Evolutionary conservation across 495 filamentous ascomycete genomes (phyloP).

Genomic region (Neurospora pannonica): DNA sequence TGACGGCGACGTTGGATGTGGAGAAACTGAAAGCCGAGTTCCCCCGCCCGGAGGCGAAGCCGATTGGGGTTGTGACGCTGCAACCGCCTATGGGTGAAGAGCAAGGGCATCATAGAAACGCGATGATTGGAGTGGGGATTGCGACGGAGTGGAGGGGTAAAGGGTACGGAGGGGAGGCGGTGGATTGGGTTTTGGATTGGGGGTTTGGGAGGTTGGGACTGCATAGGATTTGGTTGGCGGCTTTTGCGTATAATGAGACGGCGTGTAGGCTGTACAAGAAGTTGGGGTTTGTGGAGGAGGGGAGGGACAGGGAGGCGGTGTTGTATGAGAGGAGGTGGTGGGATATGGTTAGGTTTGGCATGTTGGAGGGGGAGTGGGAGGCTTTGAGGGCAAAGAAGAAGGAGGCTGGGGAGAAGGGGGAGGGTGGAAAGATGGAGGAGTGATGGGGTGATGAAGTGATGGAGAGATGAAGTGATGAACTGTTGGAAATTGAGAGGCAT

Average conservation of each 20-base stretch:
- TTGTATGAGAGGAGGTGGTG: constrained; percentile 35
- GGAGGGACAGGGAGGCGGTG: constrained; percentile 33
- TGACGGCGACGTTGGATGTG: neutral
- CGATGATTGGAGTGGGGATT: constrained; percentile 34
- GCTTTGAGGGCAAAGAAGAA: neutral
- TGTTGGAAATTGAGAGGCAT: neutral
- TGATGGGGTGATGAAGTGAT: neutral
- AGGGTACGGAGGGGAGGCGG: constrained; percentile 47
- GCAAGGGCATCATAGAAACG: constrained; percentile 31
- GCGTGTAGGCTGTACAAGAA: constrained; percentile 35
- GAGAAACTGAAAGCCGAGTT: neutral
- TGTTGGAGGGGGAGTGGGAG: constrained; percentile 43
- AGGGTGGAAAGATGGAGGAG: neutral
- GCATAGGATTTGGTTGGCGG: constrained; percentile 35
- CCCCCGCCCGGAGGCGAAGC: neutral
- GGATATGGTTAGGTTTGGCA: constrained; percentile 30
- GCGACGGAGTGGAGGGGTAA: constrained; percentile 27
- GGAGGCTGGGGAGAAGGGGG: neutral
- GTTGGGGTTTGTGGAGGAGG: constrained; percentile 43
- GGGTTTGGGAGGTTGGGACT: constrained; percentile 36
- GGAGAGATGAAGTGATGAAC: neutral
- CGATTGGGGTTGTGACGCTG: constrained; percentile 19
- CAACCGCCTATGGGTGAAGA: constrained; percentile 14
- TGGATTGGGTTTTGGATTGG: constrained; percentile 41
- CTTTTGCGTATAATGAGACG: constrained; percentile 34